A percentile compares a stretch with the other conserved stretches of the same genome.
Evolutionary conservation across 306 rosid genomes (phyloP).

Genomic region (Coriaria nepalensis): DNA sequence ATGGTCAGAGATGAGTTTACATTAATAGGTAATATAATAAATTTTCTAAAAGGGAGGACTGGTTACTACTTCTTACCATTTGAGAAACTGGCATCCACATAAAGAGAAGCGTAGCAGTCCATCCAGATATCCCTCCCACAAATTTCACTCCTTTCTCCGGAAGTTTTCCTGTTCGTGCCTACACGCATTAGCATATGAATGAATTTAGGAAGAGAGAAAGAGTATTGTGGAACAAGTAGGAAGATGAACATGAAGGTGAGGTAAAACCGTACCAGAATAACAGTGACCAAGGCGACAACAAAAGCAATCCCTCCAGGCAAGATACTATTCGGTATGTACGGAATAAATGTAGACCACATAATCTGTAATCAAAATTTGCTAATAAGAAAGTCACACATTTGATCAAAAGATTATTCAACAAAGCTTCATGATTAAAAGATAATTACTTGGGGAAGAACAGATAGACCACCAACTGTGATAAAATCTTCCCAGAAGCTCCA

Average conservation of each 20-base stretch:
- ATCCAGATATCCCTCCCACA: constrained; percentile 87
- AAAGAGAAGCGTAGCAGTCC: constrained; percentile 95
- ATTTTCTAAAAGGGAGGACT: constrained; percentile 3
- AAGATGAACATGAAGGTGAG: constrained; percentile 1
- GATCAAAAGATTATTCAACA: not conserved
- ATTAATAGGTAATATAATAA: not conserved
- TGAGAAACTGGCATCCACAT: constrained; percentile 99
- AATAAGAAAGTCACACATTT: constrained; percentile 9
- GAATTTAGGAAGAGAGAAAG: constrained; percentile 13
- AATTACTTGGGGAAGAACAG: constrained; percentile 72
- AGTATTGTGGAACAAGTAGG: not conserved
- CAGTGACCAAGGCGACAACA: constrained; percentile 40
- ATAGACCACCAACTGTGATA: constrained; percentile 76
- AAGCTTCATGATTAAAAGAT: constrained; percentile 2
- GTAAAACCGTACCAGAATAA: constrained; percentile 33
- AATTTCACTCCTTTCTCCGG: constrained; percentile 55
- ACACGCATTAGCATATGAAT: constrained; percentile 23
- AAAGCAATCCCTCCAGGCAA: constrained; percentile 63
- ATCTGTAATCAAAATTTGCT: constrained; percentile 35
- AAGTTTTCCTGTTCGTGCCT: constrained; percentile 76
- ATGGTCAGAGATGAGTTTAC: constrained; percentile 4
- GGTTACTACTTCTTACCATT: constrained; percentile 32
- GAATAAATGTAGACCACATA: constrained; percentile 99
- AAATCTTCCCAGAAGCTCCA: constrained; percentile 80
- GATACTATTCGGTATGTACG: constrained; percentile 65